These are phyloP conservation scores for Phytophthora capsici DNA, from an alignment of 352 stramenopile genomes.

Conservation along the genomic window DNA sequence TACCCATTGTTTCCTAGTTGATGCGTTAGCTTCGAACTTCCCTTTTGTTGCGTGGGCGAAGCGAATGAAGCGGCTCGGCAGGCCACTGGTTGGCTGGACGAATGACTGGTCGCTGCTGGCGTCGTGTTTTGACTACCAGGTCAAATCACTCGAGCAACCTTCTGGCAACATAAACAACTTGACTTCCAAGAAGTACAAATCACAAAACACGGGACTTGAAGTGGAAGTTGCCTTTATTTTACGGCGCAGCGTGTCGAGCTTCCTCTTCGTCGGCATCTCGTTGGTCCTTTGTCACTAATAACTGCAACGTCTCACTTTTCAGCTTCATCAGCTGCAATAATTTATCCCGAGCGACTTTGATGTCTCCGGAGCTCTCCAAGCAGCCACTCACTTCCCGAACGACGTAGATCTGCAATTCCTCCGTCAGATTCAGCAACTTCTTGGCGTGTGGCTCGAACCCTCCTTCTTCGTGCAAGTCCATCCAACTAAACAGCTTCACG, in stretches of 20 bases:
- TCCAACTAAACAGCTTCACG: slow-evolving; percentile 53
- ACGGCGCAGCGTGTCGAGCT: slow-evolving; percentile 3
- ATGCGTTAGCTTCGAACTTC: slow-evolving; percentile 76
- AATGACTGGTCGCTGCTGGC: slow-evolving; percentile 36
- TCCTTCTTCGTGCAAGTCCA: slow-evolving; percentile 63
- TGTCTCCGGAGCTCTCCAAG: slow-evolving; percentile 35
- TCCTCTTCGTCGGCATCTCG: slow-evolving; percentile 41
- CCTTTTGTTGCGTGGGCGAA: slow-evolving; percentile 51
- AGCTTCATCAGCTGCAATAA: slow-evolving; percentile 56
- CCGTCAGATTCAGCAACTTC: slow-evolving; percentile 48
- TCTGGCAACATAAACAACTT: slow-evolving; percentile 15
- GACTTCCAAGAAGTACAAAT: neutral
- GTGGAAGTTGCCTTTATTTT: slow-evolving; percentile 17
- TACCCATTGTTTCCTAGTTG: slow-evolving; percentile 76
- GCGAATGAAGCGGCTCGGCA: slow-evolving; percentile 34
- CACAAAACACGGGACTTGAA: slow-evolving; percentile 7
- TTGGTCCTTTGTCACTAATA: slow-evolving; percentile 61
- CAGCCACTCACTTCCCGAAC: slow-evolving; percentile 33
- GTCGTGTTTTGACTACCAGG: slow-evolving; percentile 15
- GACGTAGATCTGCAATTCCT: slow-evolving; percentile 62
- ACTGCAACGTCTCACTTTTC: slow-evolving; percentile 66
- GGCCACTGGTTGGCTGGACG: slow-evolving; percentile 52
- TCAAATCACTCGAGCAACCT: slow-evolving; percentile 26
- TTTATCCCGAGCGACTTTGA: slow-evolving; percentile 46
- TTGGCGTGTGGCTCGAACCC: slow-evolving; percentile 53